A percentile compares a stretch with the other conserved stretches of the same genome.
Evolutionary conservation across 305 asterid genomes (phyloP).

Genomic region (Salvia sclarea): DNA sequence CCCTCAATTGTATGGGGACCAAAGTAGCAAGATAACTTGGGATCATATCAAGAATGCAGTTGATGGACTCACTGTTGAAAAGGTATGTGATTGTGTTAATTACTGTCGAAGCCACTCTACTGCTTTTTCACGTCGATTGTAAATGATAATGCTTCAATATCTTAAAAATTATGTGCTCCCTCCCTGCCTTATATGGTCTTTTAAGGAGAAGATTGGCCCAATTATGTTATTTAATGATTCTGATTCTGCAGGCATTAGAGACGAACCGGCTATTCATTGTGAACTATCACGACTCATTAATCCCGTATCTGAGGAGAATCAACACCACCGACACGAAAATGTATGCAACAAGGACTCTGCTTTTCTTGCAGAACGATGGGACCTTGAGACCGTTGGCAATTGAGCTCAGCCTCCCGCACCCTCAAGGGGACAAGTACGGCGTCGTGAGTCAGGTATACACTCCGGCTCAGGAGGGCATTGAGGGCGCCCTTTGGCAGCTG

Average conservation of each 20-base stretch:
- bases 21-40: conserved; percentile 41
- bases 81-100: conserved; percentile 30
- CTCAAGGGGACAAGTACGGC: conserved; percentile 49
- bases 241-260: conserved; percentile 48
- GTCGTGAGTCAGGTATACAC: conserved; percentile 56
- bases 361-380: conserved; percentile 57
- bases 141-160: background rate
- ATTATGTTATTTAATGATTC: background rate
- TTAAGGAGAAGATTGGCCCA: too few relatives aligned
- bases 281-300: conserved; percentile 70
- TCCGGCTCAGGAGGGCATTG: conserved; percentile 51
- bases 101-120: too few relatives aligned
- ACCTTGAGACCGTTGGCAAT: conserved; percentile 64
- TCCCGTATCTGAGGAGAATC: conserved; percentile 63
- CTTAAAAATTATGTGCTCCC: too few relatives aligned
- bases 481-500: conserved; percentile 65
- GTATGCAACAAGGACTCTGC: conserved; percentile 70
- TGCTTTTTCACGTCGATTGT: background rate
- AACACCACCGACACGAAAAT: conserved; percentile 62
- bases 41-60: conserved; percentile 41
- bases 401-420: conserved; percentile 73
- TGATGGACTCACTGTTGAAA: conserved; percentile 45
- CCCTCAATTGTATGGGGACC: conserved; percentile 41
- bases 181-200: too few relatives aligned
- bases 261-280: conserved; percentile 49